Percentiles rank a stretch among this genome's conserved stretches.
Conservation (phyloP, 345 rosid species). For the Rhodamnia argentea region DNA sequence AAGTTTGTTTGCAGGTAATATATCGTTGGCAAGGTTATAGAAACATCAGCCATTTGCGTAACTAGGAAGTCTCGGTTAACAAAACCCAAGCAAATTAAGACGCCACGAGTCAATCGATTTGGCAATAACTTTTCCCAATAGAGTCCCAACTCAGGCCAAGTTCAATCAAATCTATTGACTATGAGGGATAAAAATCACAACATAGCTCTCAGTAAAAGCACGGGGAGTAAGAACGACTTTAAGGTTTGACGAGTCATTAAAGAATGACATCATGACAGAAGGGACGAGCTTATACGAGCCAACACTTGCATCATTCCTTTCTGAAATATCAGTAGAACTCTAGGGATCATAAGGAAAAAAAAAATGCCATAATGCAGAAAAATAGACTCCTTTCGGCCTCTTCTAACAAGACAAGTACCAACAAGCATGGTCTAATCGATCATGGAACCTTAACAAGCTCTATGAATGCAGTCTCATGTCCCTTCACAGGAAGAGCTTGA, state of each 20-base stretch:
- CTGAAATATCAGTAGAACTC: not conserved
- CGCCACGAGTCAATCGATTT: not conserved
- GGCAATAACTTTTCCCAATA: not conserved
- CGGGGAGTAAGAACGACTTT: not conserved
- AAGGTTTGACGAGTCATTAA: not conserved
- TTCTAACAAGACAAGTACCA: not conserved
- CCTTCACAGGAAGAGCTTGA: not conserved
- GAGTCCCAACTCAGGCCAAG: not conserved
- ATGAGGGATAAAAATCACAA: not conserved
- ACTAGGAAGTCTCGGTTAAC: not conserved
- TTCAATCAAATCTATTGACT: not conserved
- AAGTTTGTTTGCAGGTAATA: not conserved
- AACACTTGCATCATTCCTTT: not conserved
- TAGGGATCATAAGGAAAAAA: not conserved
- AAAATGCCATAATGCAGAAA: not conserved
- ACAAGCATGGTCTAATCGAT: not conserved
- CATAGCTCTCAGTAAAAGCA: not conserved
- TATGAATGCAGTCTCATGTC: not conserved
- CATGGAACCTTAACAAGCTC: not conserved
- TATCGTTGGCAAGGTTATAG: not conserved
- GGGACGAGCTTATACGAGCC: not conserved
- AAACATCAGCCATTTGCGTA: not conserved
- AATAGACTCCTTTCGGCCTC: not conserved
- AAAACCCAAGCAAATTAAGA: not conserved
- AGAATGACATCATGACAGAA: not conserved